Base-by-base conservation (phyloP, 140 eudicot genomes). In the Stevia rebaudiana region DNA sequence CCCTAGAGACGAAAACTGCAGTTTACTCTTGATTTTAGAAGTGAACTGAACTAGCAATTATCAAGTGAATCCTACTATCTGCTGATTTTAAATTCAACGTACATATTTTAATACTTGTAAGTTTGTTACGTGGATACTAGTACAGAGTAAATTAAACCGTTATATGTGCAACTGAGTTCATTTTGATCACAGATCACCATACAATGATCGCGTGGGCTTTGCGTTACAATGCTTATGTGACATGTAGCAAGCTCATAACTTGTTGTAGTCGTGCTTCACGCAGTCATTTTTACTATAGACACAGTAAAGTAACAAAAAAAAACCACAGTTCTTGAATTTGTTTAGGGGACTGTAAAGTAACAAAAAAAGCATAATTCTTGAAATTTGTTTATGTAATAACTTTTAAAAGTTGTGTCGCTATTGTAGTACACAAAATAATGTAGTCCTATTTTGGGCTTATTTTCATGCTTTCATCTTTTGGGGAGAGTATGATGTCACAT, bases 401-500 rank as follows among this genome's bases (percentile, higher is more conserved):
- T 35, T 58, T 0, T 56, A 5, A 31, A 5, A 0, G 3, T 31
- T 3, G 63, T 31, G 33, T 1, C 4, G 9, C 12, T 4, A 1
- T 56, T 31, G 10, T 5, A 21, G 15, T 36, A 36, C 11, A 36
- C 8, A 18, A 1, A 8, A 35, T 5, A 9, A 3, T 36, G 48
- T 59, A 3, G 65, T 35, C 66, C 11, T 39, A 11, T 61, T 37
- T 19, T 19, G 17, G 65, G 11, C 65, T 60, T 60, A 18, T 36
- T 37, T 31, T 11, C 19, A 10, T 60, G 49, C 19, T 21, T 60
- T 60, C 48, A 21, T 61, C 16, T 2, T 33, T 11, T 17, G n/a
- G 36, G 35, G 39, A 24, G 61, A 13, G 16, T 19, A 12, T 50
- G n/a, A 19, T 21, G 33, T 19, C 11, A 9, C 33, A 30, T 10